phyloP scores from a whole-genome alignment of 345 rosid species.

The Populus davidiana region DNA sequence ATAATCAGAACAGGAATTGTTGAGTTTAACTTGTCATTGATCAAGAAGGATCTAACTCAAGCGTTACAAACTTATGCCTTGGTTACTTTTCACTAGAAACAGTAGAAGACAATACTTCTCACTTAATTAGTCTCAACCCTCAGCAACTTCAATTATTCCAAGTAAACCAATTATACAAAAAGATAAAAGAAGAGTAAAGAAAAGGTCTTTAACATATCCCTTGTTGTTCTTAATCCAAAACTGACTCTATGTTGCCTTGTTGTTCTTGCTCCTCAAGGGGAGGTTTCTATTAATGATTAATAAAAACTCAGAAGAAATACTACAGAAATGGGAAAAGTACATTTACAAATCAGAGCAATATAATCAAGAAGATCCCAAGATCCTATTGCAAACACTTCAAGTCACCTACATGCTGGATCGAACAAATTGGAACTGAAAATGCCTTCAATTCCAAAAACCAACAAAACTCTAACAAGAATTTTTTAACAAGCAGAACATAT shows the following conservation, averaged over 20 bases:
- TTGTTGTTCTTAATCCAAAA: background rate
- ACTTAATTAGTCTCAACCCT: background rate
- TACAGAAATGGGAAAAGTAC: background rate
- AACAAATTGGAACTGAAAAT: background rate
- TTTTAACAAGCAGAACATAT: background rate
- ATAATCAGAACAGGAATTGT: background rate
- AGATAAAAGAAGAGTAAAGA: no score
- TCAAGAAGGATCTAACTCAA: background rate
- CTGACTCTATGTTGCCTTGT: background rate
- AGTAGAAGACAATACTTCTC: background rate
- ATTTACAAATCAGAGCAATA: constrained; percentile 5
- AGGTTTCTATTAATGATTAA: background rate
- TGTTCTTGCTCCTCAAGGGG: background rate
- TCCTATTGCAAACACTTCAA: constrained; percentile 4
- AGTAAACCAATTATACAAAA: background rate
- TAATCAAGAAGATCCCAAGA: constrained; percentile 11
- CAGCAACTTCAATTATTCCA: background rate
- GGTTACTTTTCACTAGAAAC: background rate
- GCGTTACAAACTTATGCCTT: background rate
- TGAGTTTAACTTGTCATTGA: background rate
- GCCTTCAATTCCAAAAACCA: background rate
- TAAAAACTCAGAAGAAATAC: background rate
- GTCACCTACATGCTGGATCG: constrained; percentile 14
- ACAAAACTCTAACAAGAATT: background rate
- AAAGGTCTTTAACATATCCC: background rate